Evolutionary conservation across 176 grass and related monocot species (phyloP).

Genomic region (Phyllostachys edulis): DNA sequence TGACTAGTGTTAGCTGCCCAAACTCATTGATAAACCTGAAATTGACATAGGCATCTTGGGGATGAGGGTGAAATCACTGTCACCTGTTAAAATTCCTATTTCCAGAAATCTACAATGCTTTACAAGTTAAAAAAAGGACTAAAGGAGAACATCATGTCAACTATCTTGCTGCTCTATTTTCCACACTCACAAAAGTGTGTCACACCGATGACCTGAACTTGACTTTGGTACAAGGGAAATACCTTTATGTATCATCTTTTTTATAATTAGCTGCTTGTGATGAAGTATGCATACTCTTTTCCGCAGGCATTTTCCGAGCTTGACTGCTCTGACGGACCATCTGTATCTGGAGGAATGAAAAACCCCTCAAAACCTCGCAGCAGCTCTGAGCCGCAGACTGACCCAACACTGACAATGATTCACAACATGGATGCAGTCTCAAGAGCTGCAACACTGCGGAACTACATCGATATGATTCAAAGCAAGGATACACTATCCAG

Average conservation of each 20-base stretch:
- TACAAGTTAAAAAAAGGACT: not conserved
- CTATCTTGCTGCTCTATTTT: not conserved
- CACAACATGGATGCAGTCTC: constrained; percentile 62
- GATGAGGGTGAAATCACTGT: not conserved
- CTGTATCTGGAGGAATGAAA: not conserved
- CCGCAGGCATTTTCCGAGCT: constrained; percentile 48
- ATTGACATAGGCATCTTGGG: not conserved
- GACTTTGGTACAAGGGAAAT: not conserved
- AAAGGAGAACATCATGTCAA: not conserved
- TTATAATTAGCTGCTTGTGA: not conserved
- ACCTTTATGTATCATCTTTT: not conserved
- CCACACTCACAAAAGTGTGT: not conserved
- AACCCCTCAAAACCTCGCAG: constrained; percentile 22
- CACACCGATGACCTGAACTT: not conserved
- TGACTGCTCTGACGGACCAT: constrained; percentile 39
- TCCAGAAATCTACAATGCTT: not conserved
- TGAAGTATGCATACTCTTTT: not conserved
- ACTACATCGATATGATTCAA: constrained; percentile 60
- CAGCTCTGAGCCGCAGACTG: constrained; percentile 36
- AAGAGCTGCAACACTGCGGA: constrained; percentile 57
- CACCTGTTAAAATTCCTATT: not conserved
- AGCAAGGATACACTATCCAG: constrained; percentile 54
- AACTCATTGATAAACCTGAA: constrained; percentile 17
- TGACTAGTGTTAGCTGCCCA: not conserved
- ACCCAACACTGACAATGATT: constrained; percentile 51